Evolutionary conservation across 2,329 filamentous ascomycete species (phyloP), one percentile per base, ranked within the genome.

Genomic region (Neofusicoccum sp.): DNA sequence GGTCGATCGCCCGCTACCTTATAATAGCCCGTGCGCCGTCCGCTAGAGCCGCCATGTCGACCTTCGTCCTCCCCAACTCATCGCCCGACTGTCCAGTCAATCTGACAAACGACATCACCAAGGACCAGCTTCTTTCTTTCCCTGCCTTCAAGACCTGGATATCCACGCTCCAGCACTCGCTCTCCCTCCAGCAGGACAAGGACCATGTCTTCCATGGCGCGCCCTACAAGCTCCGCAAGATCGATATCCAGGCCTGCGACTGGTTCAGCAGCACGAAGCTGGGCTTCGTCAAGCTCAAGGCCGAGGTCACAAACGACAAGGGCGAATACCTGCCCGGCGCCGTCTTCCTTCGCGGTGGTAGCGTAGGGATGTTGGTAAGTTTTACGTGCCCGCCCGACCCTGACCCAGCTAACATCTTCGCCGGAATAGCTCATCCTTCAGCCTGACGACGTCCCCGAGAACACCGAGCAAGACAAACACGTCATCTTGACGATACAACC

Each of bases 331-430:
- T 87, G 2, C 84, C 85, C 0, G 85, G 84, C 1, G 80, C 81
- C 50, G 81, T 87, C 2, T 87, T 87, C 66, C 71, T 87, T 62
- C 75, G 85, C 43, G 85, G 85, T 7, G 84, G 84, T 2, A 85
- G 83, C 72, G 83, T 87, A 1, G 84, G 77, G 7, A 83, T 87
- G 73, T 71, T 87, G 63, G 83, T 84, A 71, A 68, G 41, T 1
- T n/a, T 77, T 71, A 3, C 14, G 6, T 31, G 33, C 33, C 31
- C 12, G 11, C 16, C 7, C 48, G n/a, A 34, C 33, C 33, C 48
- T 34, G 12, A 9, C 48, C 45, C 45, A 6, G 31, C 14, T 36
- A 11, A 34, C 34, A 36, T 16, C 41, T 9, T 44, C 29, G 7
- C 4, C n/a, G 4, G 6, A 1, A 4, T 56, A 84, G 82, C 78